phyloP scores from a whole-genome alignment of 2,329 filamentous ascomycete genomes.

The Myotisia sp. region DNA sequence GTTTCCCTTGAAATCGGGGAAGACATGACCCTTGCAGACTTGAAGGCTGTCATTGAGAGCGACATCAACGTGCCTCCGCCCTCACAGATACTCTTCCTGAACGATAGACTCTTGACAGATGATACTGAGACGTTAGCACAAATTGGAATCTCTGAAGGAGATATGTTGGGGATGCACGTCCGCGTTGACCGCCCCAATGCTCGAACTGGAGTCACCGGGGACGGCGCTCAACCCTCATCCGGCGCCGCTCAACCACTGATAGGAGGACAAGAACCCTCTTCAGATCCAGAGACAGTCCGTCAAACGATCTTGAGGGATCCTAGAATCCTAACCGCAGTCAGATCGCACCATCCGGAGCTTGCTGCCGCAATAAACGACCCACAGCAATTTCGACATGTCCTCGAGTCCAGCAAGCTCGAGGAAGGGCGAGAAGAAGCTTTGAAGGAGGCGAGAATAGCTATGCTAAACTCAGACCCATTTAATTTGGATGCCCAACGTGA shows the following conservation, averaged over 20 bases:
- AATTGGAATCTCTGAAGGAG: constrained; percentile 68
- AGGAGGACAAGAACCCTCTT: constrained; percentile 16
- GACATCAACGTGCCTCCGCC: constrained; percentile 60
- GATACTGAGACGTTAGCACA: constrained; percentile 69
- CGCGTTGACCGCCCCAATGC: constrained; percentile 20
- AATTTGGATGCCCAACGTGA: constrained; percentile 78
- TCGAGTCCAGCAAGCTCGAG: constrained; percentile 51
- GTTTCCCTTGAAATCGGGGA: constrained; percentile 68
- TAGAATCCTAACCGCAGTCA: constrained; percentile 53
- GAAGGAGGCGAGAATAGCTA: constrained; percentile 67
- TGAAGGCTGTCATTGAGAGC: constrained; percentile 77
- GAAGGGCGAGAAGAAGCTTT: constrained; percentile 60
- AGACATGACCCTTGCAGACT: constrained; percentile 67
- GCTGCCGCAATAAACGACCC: constrained; percentile 63
- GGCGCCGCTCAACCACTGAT: not conserved
- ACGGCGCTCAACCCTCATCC: constrained; percentile 4
- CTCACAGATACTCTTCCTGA: constrained; percentile 77
- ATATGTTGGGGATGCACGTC: constrained; percentile 83
- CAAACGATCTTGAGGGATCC: constrained; percentile 72
- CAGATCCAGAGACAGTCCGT: constrained; percentile 66
- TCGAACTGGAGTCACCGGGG: constrained; percentile 14
- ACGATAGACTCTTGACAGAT: constrained; percentile 65
- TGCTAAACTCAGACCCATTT: constrained; percentile 86
- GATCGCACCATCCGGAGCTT: constrained; percentile 60
- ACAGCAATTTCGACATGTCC: constrained; percentile 58